phyloP scores from a whole-genome alignment of 768 basidiomycete genomes.

The Hemileccinum rubropunctum region DNA sequence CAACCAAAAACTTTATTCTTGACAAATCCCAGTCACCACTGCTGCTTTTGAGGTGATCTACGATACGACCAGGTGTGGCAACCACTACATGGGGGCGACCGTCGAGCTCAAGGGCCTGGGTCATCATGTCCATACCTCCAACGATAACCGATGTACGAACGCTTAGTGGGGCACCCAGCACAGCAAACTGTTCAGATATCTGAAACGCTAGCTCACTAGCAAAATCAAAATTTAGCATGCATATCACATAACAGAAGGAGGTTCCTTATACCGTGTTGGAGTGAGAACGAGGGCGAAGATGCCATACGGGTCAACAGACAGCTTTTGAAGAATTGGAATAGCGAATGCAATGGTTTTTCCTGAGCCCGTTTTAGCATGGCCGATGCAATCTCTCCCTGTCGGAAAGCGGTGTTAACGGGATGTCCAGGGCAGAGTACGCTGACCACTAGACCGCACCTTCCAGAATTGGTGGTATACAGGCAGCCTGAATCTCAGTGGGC shows the following conservation, averaged over 20 bases:
- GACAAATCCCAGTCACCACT: slow-evolving; percentile 79
- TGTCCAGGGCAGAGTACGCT: not conserved
- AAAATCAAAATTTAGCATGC: not conserved
- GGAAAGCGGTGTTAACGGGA: not conserved
- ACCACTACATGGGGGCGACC: slow-evolving; percentile 90
- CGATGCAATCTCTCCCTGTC: slow-evolving; percentile 91
- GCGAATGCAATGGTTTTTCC: slow-evolving; percentile 99
- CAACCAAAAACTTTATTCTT: slow-evolving; percentile 79
- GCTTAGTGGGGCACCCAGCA: slow-evolving; percentile 79
- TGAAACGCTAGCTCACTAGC: slow-evolving; percentile 94
- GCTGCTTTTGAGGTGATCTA: slow-evolving; percentile 81
- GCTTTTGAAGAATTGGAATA: slow-evolving; percentile 85
- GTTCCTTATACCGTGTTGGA: slow-evolving; percentile 74
- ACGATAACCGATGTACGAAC: slow-evolving; percentile 86
- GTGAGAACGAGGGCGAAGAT: slow-evolving; percentile 92
- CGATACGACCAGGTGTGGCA: slow-evolving; percentile 93
- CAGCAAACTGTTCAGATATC: slow-evolving; percentile 93
- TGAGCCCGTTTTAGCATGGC: slow-evolving; percentile 96
- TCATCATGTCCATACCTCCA: slow-evolving; percentile 98
- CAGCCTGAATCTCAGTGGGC: slow-evolving; percentile 87
- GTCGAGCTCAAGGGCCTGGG: slow-evolving; percentile 83
- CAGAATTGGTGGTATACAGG: slow-evolving; percentile 87
- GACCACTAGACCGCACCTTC: slow-evolving; percentile 46
- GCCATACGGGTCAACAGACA: slow-evolving; percentile 89
- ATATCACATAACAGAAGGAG: not conserved